Evolutionary conservation across 164 flowering plant species (phyloP), one percentile per base, ranked within the genome.

Genomic region (Sedum album): DNA sequence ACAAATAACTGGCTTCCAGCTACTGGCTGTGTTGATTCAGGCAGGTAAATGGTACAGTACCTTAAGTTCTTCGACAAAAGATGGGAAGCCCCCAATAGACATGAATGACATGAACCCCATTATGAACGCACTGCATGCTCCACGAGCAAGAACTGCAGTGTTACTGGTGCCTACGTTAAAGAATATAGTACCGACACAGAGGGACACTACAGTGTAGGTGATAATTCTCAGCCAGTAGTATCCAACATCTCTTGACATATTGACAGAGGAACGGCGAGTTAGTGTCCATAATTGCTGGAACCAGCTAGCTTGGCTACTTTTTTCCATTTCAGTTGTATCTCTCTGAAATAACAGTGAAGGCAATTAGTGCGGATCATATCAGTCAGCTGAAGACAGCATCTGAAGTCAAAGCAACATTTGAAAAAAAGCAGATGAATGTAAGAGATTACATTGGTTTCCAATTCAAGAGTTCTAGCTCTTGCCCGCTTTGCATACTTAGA

Each of bases 21-120:
- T 18, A 49, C 21, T 49, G 38, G 2, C 55, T 49, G 10, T 21
- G 25, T 49, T 18, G 21, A 18, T 44, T 44, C 5, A 18, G 5
- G 55, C 55, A 18, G 55, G 10, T 41, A 41, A 41, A 41, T 41
- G 46, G 46, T 41, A 5, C 15, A 2, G 69, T 68, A 84, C 93
- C 92, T 88, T 90, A 86, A 90, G 87, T 76, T 90, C 97, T 79
- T 90, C 97, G 23, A 88, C 71, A 73, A 88, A 88, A 38, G 94
- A 90, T 44, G 93, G 96, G 73, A 90, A 90, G 60, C 96, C 93
- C 66, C 93, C 96, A 15, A 90, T 88, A 28, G 96, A 85, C 96
- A 90, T 90, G 69, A 90, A 88, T 17, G 91, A 86, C 93, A 90
- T 88, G 74, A 84, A 90, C 21, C 97, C 97, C 2, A 88, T 75